phyloP scores from a whole-genome alignment of 352 stramenopile genomes.

The Phytopythium vexans region DNA sequence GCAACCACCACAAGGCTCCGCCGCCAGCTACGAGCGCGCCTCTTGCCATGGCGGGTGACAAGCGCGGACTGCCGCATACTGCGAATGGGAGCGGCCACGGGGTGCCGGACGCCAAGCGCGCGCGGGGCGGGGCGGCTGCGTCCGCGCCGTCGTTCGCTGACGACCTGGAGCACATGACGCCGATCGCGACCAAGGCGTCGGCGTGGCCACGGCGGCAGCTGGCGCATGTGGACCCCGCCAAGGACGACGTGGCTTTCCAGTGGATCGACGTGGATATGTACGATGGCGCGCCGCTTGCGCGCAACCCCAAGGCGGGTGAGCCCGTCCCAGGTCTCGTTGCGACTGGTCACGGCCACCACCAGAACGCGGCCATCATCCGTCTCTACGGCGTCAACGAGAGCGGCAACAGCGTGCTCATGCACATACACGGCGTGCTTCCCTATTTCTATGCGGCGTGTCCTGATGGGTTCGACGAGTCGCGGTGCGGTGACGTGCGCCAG shows the following conservation, averaged over 20 bases:
- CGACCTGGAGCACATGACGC: slow-evolving; percentile 57
- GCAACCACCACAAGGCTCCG: too few species aligned
- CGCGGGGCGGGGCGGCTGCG: slow-evolving; percentile 19
- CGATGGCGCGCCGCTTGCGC: slow-evolving; percentile 77
- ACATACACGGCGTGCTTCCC: slow-evolving; percentile 97
- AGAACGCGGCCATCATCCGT: slow-evolving; percentile 92
- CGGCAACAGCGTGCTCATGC: slow-evolving; percentile 95
- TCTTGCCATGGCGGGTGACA: slow-evolving; percentile 24
- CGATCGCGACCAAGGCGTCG: slow-evolving; percentile 56
- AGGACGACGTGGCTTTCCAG: slow-evolving; percentile 82
- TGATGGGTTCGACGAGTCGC: slow-evolving; percentile 56
- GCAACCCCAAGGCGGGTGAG: slow-evolving; percentile 84
- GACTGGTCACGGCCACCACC: slow-evolving; percentile 87
- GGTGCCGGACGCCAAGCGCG: slow-evolving; percentile 24
- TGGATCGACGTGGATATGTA: slow-evolving; percentile 99
- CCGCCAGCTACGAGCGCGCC: background rate
- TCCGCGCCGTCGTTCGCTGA: slow-evolving; percentile 43
- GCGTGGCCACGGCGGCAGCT: slow-evolving; percentile 58
- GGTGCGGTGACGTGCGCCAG: slow-evolving; percentile 67
- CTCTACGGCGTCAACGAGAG: slow-evolving; percentile 95
- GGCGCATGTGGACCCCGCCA: slow-evolving; percentile 24
- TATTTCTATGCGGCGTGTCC: slow-evolving; percentile 96
- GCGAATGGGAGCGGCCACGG: background rate
- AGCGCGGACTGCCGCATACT: slow-evolving; percentile 21
- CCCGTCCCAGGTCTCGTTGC: slow-evolving; percentile 78